Conservation (phyloP, 148 eudicot genomes). For the Nepenthes mirabilis region DNA sequence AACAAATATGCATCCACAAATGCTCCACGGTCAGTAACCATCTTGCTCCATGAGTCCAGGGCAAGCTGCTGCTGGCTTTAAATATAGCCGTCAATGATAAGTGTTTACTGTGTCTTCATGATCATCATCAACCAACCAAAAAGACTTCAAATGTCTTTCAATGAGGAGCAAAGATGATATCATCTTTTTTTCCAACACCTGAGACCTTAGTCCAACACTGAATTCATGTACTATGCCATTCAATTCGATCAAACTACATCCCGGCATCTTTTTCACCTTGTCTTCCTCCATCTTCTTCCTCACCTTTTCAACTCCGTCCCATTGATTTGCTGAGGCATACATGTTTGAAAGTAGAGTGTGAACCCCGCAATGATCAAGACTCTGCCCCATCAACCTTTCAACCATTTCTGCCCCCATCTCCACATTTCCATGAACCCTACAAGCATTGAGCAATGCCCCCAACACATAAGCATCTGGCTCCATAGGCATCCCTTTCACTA, state of each 20-base stretch:
- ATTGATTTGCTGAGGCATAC: conserved; percentile 42
- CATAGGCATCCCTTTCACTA: conserved; percentile 35
- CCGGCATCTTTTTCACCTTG: conserved; percentile 44
- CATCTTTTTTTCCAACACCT: conserved; percentile 19
- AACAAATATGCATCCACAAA: no score
- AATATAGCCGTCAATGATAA: no score
- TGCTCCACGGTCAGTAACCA: no score
- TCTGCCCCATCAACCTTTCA: conserved; percentile 16
- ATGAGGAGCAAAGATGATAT: conserved; percentile 13
- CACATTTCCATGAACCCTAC: conserved; percentile 34
- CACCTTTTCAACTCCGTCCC: conserved; percentile 43
- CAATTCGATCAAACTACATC: conserved; percentile 54
- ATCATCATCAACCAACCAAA: conserved; percentile 15
- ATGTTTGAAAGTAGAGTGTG: conserved; percentile 56
- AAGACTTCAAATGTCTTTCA: conserved; percentile 34
- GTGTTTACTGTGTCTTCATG: no score
- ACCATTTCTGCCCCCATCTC: conserved; percentile 36
- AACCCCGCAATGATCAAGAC: conserved; percentile 37
- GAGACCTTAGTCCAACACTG: conserved; percentile 33
- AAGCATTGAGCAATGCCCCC: conserved; percentile 59
- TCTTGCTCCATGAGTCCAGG: no score
- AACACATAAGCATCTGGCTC: conserved; percentile 43
- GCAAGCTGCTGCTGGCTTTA: no score
- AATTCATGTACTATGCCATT: conserved; percentile 44
- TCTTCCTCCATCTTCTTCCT: conserved; percentile 41